Evolutionary conservation across 495 filamentous ascomycete genomes (phyloP).

Genomic region (Pyrenopolyporus hunteri): DNA sequence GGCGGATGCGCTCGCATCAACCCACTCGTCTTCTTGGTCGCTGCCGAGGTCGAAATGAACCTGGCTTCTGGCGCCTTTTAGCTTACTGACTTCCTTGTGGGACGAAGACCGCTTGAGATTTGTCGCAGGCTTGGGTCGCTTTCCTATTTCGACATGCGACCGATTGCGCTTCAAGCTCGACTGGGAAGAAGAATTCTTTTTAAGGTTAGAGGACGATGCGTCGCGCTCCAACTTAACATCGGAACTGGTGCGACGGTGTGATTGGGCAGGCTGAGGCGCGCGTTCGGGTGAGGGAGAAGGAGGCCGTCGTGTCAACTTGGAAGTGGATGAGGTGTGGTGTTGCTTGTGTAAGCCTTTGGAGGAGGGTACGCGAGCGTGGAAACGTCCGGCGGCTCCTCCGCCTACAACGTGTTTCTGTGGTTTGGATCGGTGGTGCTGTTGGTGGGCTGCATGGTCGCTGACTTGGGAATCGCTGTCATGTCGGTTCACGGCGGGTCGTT

Average conservation of each 20-base stretch:
- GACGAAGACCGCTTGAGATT: slow-evolving; percentile 54
- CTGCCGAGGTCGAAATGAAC: slow-evolving; percentile 60
- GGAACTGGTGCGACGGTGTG: slow-evolving; percentile 53
- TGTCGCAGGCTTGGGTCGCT: slow-evolving; percentile 53
- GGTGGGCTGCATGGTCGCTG: slow-evolving; percentile 43
- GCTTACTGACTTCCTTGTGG: slow-evolving; percentile 48
- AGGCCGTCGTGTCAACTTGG: slow-evolving; percentile 50
- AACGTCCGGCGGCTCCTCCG: slow-evolving; percentile 43
- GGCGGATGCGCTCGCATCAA: slow-evolving; percentile 60
- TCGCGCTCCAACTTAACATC: slow-evolving; percentile 49
- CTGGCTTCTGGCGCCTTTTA: slow-evolving; percentile 45
- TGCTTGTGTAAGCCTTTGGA: slow-evolving; percentile 55
- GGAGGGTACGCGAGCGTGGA: slow-evolving; percentile 52
- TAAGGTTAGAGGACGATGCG: slow-evolving; percentile 45
- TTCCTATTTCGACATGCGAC: slow-evolving; percentile 56
- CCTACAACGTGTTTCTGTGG: slow-evolving; percentile 55
- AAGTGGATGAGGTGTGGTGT: slow-evolving; percentile 46
- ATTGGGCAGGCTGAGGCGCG: slow-evolving; percentile 34
- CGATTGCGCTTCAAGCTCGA: slow-evolving; percentile 55
- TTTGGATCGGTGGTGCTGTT: slow-evolving; percentile 47
- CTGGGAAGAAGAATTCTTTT: slow-evolving; percentile 55
- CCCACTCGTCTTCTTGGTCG: slow-evolving; percentile 60
- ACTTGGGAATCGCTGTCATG: slow-evolving; percentile 46
- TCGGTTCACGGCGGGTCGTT: slow-evolving; percentile 47
- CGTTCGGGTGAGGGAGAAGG: slow-evolving; percentile 47